Base-by-base conservation (phyloP, 176 grass and related monocot species). In the Oryza officinalis region DNA sequence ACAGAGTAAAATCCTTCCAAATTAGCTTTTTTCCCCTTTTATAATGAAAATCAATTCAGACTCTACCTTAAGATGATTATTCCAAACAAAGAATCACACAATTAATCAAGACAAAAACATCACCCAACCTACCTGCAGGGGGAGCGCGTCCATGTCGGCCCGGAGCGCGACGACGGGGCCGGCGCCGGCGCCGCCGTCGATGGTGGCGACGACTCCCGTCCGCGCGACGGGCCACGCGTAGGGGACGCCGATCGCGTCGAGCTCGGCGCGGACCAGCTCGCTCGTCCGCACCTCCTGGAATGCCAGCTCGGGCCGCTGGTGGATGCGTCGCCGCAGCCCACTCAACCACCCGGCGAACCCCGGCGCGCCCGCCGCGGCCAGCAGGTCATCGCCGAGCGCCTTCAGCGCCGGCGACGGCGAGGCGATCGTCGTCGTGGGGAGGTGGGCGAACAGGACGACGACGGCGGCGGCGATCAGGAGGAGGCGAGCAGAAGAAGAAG, bases 101-200 rank as follows among this genome's bases (percentile, higher is more conserved):
- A 35, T 35, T 1, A 35, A 35, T 35, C 33, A 35, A 35, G 33
- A 0, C 33, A 35, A 35, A 35, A 35, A 35, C 5, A 35, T 35
- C 33, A 35, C 33, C 32, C 33, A 35, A 35, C 41, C 3, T 14
- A 93, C 92, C 89, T 89, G 92, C 54, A 94, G 35, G 0, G 89
- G 89, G 40, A 92, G 89, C 10, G 92, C 92, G 65, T 94, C 92
- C 93, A 92, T 94, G 87, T 92, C 93, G 9, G 93, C 93, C 73
- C 92, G 81, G 44, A 94, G 89, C 4, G 84, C 81, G 66, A 94
- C 82, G 22, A 90, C 22, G 4, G 81, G 89, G 1, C 84, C 81
- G 3, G 18, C 43, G 46, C 76, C 85, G 2, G 52, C 75, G 5
- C 73, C 68, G 13, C 73, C 81, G 15, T n/a, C 85, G 17, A 94